Percentiles rank a stretch among this genome's conserved stretches.
phyloP scores from a whole-genome alignment of 306 rosid genomes.

The Lathyrus sativus region DNA sequence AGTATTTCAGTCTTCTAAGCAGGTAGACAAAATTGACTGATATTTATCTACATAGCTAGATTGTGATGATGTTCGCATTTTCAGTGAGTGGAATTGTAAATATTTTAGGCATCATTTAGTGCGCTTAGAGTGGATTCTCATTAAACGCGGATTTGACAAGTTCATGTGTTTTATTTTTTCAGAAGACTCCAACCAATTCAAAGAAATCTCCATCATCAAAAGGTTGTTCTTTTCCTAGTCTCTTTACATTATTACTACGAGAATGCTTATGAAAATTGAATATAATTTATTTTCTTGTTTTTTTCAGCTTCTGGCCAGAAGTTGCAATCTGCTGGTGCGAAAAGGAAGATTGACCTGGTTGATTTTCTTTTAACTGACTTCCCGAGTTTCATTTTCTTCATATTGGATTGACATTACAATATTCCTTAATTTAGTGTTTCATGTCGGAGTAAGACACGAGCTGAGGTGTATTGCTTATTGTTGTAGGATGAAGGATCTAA shows the following conservation, averaged over 20 bases:
- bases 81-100: too few relatives aligned
- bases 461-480: slow-evolving; percentile 39
- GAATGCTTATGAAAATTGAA: slow-evolving; percentile 34
- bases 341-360: slow-evolving; percentile 67
- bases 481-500: slow-evolving; percentile 61
- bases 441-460: slow-evolving; percentile 27
- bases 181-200: slow-evolving; percentile 58
- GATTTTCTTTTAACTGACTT: neutral
- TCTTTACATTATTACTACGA: slow-evolving; percentile 27
- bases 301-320: slow-evolving; percentile 68
- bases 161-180: slow-evolving; percentile 42
- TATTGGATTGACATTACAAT: neutral
- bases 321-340: slow-evolving; percentile 54
- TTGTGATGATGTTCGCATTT: too few relatives aligned
- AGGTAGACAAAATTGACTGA: too few relatives aligned
- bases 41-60: too few relatives aligned
- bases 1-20: too few relatives aligned
- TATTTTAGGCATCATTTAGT: too few relatives aligned
- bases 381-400: slow-evolving; percentile 24
- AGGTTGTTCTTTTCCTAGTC: slow-evolving; percentile 50
- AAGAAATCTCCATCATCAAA: slow-evolving; percentile 55
- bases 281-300: slow-evolving; percentile 8
- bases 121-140: too few relatives aligned
- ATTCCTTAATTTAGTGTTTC: slow-evolving; percentile 27
- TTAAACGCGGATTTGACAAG: too few relatives aligned